Evolutionary conservation across 1,284 basidiomycete genomes (phyloP), one percentile per base, ranked within the genome.

Genomic region (Heterobasidion annosum): DNA sequence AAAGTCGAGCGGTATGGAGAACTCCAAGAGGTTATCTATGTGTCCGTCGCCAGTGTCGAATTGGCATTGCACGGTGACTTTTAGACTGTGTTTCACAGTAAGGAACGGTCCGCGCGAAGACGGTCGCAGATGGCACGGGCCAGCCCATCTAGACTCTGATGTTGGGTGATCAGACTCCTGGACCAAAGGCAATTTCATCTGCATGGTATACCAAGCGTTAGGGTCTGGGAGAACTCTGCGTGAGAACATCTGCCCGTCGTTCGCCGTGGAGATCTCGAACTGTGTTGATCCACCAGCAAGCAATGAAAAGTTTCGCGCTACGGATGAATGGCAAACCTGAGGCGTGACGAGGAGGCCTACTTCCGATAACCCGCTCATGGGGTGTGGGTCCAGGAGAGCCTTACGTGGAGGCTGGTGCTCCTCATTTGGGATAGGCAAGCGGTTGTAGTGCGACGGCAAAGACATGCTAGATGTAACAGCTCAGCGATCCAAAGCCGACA

Each of bases 331-430:
- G 51, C 50, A 12, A 37, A 69, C 62, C 46, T 59, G 45, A 46
- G 62, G 37, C 32, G 64, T 48, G 49, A 65, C 57, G 19, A 73
- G 56, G 32, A 86, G 64, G 8, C 79, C 81, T 35, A 78, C 66
- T 18, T 82, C 77, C 59, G 79, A 85, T 25, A 88, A 61, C 6
- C 72, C 63, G 40, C 73, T 69, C 42, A 84, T 61, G 9, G 76
- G 71, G 59, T 86, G 81, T 1, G 79, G 68, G 45, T 73, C 64
- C 15, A 73, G 75, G 32, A 91, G 70, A 7, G 82, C 78, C 47
- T 70, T 57, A 50, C 71, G 66, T 7, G 88, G 88, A 19, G 88
- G 87, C 59, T 91, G 88, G 50, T 73, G 64, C 3, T 70, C 65
- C 44, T 60, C 58, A 2, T 76, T 68, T 16, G 84, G 84, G 3